Percentiles rank a stretch among this genome's conserved stretches.
Evolutionary conservation across 2,329 filamentous ascomycete genomes (phyloP).

Genomic region (Fragosphaeria purpurea): DNA sequence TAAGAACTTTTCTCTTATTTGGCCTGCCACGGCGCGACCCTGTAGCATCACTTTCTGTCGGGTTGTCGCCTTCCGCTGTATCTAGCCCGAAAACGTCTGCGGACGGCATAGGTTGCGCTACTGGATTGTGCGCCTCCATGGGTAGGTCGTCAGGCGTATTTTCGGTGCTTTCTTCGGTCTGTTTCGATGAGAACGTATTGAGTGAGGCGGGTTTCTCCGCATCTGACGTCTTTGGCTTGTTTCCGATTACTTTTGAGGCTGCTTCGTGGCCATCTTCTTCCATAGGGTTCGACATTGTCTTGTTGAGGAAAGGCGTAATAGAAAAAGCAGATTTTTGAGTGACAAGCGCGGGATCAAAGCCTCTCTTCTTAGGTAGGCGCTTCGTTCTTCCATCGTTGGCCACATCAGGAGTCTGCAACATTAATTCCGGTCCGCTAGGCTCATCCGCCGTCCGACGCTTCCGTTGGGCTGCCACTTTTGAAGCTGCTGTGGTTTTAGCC

Average conservation of each 20-base stretch:
- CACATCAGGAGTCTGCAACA: conserved; percentile 33
- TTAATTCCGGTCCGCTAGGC: conserved; percentile 35
- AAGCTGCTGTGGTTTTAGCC: conserved; percentile 17
- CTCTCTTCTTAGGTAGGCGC: conserved; percentile 44
- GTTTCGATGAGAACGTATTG: background rate
- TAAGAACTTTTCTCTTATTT: conserved; percentile 32
- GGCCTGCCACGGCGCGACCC: conserved; percentile 31
- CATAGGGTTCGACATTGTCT: conserved; percentile 37
- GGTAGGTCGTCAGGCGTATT: too few species aligned
- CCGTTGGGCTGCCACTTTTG: conserved; percentile 24
- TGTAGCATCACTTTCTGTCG: too few species aligned
- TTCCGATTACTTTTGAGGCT: conserved; percentile 1
- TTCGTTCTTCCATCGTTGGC: conserved; percentile 21
- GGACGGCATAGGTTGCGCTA: too few species aligned
- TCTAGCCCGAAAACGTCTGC: background rate
- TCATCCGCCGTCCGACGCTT: conserved; percentile 37
- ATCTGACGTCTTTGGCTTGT: conserved; percentile 3
- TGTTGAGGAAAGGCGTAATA: conserved; percentile 86
- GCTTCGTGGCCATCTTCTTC: conserved; percentile 27
- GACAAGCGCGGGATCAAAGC: conserved; percentile 46
- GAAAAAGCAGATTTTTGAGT: conserved; percentile 90
- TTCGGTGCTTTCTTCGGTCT: conserved; percentile 9
- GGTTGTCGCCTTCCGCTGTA: conserved; percentile 11
- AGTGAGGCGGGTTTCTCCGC: background rate
- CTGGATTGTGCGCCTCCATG: too few species aligned